Percentiles rank a stretch among this genome's conserved stretches.
These are phyloP conservation scores for Macaranga tanarius DNA, from an alignment of 441 rosid genomes.

Conservation along the genomic window DNA sequence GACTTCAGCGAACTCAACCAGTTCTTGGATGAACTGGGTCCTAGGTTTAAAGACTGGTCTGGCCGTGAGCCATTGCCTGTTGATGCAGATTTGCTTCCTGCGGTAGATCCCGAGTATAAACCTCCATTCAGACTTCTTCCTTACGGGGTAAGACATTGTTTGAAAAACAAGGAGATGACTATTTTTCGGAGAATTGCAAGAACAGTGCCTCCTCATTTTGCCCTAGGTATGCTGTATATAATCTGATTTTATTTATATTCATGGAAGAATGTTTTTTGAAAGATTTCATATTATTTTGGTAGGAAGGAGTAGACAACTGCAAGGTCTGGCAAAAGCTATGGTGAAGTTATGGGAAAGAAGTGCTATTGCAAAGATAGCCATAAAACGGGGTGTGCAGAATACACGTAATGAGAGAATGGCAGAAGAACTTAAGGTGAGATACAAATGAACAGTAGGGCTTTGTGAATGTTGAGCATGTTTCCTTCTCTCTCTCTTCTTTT, in stretches of 20 bases:
- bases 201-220: constrained; percentile 80
- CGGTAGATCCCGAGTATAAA: constrained; percentile 60
- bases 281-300: constrained; percentile 20
- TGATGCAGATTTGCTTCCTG: constrained; percentile 85
- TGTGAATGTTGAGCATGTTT: neutral
- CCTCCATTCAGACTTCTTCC: constrained; percentile 79
- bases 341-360: constrained; percentile 80
- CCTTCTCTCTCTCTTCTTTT: too few relatives aligned
- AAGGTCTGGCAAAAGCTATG: constrained; percentile 87
- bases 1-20: constrained; percentile 58
- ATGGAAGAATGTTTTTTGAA: constrained; percentile 14
- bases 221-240: constrained; percentile 50
- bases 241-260: constrained; percentile 3
- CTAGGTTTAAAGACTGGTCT: constrained; percentile 83
- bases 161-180: constrained; percentile 64
- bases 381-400: constrained; percentile 79
- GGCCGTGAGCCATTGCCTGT: constrained; percentile 88
- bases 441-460: constrained; percentile 3
- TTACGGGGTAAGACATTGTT: constrained; percentile 52
- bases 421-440: constrained; percentile 79
- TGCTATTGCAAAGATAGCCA: constrained; percentile 84
- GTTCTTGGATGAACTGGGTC: constrained; percentile 80
- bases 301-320: constrained; percentile 85
- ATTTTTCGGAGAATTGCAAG: constrained; percentile 66
- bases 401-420: constrained; percentile 93